Percentiles rank a stretch among this genome's conserved stretches.
phyloP scores from a whole-genome alignment of 257 asterid species.

The Lavandula angustifolia region DNA sequence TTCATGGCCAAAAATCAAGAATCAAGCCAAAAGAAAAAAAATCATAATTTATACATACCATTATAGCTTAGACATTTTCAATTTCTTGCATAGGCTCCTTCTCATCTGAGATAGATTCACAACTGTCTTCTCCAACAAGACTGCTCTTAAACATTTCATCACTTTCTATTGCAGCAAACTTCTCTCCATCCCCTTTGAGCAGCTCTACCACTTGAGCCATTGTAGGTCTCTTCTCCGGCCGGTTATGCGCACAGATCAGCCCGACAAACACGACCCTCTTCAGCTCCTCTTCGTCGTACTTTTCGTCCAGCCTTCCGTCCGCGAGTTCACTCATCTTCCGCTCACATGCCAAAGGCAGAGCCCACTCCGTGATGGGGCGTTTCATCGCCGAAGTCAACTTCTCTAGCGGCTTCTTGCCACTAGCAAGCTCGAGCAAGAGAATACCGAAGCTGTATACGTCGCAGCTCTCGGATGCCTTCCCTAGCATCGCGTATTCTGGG shows the following conservation, averaged over 20 bases:
- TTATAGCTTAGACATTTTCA: slow-evolving; percentile 38
- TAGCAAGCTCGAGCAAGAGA: slow-evolving; percentile 89
- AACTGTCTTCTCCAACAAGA: slow-evolving; percentile 47
- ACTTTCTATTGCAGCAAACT: slow-evolving; percentile 60
- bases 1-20: slow-evolving; percentile 17
- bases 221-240: slow-evolving; percentile 78
- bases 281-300: slow-evolving; percentile 74
- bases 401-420: slow-evolving; percentile 85
- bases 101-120: slow-evolving; percentile 47
- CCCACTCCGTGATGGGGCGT: slow-evolving; percentile 80
- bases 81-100: slow-evolving; percentile 58
- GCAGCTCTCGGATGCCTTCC: slow-evolving; percentile 86
- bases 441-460: slow-evolving; percentile 92
- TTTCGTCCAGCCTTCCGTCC: slow-evolving; percentile 59
- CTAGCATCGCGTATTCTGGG: slow-evolving; percentile 89
- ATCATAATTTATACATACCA: slow-evolving; percentile 16
- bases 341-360: slow-evolving; percentile 69
- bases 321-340: slow-evolving; percentile 65
- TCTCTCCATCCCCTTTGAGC: slow-evolving; percentile 74
- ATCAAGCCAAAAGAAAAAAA: slow-evolving; percentile 4
- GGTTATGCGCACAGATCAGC: slow-evolving; percentile 61
- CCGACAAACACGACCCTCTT: slow-evolving; percentile 68
- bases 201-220: slow-evolving; percentile 74
- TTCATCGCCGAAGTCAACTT: slow-evolving; percentile 48
- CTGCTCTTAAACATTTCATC: slow-evolving; percentile 65